phyloP scores from a whole-genome alignment of 257 asterid species.

The Rhazya stricta region DNA sequence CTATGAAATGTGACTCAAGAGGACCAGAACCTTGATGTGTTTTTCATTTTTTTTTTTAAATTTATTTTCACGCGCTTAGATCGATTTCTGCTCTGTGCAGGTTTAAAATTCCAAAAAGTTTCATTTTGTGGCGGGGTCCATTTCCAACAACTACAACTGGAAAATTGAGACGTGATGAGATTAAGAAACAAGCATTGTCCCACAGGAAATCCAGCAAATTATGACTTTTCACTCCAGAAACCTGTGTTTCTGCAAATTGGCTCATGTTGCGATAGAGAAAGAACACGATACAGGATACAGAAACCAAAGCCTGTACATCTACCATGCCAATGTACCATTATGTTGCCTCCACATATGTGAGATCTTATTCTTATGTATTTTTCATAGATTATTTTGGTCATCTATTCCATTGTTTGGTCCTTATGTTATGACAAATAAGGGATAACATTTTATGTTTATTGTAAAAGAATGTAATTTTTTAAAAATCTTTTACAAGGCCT shows the following conservation, averaged over 20 bases:
- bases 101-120: conserved; percentile 67
- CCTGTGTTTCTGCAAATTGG: background rate
- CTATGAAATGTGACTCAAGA: background rate
- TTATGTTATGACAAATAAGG: no score
- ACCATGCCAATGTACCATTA: background rate
- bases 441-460: background rate
- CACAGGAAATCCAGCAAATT: conserved; percentile 49
- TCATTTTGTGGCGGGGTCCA: conserved; percentile 46
- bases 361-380: background rate
- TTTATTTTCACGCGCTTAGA: background rate
- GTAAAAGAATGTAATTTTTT: no score
- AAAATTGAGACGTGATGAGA: conserved; percentile 64
- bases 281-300: background rate
- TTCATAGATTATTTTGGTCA: background rate
- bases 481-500: background rate
- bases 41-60: background rate
- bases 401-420: background rate
- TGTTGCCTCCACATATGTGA: background rate
- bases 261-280: background rate
- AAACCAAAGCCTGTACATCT: background rate
- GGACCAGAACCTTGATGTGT: background rate
- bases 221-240: conserved; percentile 15
- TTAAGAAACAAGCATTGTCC: conserved; percentile 50
- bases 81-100: conserved; percentile 32
- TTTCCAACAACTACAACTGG: conserved; percentile 80